Conservation (phyloP, 805 yeast species). For the Sugiyamaella mastotermitis region DNA sequence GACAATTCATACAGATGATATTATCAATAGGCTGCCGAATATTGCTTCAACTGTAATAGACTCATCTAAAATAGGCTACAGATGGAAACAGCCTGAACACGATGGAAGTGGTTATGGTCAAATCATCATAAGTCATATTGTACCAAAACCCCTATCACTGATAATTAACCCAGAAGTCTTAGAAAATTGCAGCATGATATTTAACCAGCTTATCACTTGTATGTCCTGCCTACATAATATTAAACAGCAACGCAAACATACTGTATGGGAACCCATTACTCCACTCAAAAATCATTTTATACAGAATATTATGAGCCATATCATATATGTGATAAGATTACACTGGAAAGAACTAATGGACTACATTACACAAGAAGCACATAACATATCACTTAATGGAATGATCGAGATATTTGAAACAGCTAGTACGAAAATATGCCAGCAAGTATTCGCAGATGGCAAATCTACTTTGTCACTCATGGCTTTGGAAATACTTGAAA, state of each 20-base stretch:
- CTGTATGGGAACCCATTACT: no score
- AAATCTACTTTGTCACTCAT: no score
- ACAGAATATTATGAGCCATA: neutral
- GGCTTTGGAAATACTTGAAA: no score
- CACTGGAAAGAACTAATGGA: neutral
- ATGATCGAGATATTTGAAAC: neutral
- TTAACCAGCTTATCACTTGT: neutral
- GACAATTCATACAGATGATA: constrained; percentile 8
- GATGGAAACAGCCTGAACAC: no score
- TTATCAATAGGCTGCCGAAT: neutral
- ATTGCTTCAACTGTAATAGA: no score
- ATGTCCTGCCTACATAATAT: no score
- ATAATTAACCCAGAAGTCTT: constrained; percentile 6
- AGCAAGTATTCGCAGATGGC: no score
- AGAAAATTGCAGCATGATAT: constrained; percentile 3
- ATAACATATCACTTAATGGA: neutral
- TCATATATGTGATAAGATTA: neutral
- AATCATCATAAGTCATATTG: constrained; percentile 9
- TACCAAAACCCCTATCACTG: constrained; percentile 10
- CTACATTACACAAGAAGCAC: neutral
- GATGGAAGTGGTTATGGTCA: no score
- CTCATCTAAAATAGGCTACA: no score
- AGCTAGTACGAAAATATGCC: no score
- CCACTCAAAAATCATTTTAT: no score
- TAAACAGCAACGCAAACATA: no score